These are phyloP conservation scores for Taiwanofungus camphoratus DNA, from an alignment of 1,284 basidiomycete species.

Conservation along the genomic window DNA sequence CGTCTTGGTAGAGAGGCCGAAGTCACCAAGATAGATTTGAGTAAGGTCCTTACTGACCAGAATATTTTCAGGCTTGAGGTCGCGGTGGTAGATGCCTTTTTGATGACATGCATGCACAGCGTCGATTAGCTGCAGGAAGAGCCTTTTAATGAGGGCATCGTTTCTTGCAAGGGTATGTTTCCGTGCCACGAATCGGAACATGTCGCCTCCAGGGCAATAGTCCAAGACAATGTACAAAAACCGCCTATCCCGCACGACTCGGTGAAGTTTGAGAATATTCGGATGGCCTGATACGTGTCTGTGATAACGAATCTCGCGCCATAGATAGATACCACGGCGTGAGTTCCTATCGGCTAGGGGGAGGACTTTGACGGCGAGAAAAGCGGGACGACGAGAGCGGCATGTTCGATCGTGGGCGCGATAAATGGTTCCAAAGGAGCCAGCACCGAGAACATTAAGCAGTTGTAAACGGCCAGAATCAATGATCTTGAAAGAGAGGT, in stretches of 20 bases:
- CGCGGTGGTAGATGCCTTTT: constrained; percentile 58
- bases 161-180: constrained; percentile 41
- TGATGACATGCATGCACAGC: constrained; percentile 55
- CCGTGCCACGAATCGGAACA: constrained; percentile 52
- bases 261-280: constrained; percentile 56
- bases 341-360: constrained; percentile 3
- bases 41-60: constrained; percentile 41
- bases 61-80: constrained; percentile 72
- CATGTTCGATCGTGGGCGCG: constrained; percentile 31
- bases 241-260: constrained; percentile 47
- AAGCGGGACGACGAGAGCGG: neutral
- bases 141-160: constrained; percentile 40
- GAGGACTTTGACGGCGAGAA: constrained; percentile 23
- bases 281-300: constrained; percentile 42
- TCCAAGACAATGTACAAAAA: constrained; percentile 59
- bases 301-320: constrained; percentile 40
- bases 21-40: constrained; percentile 53
- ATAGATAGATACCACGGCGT: constrained; percentile 1
- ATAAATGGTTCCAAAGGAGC: constrained; percentile 63
- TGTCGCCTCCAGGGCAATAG: constrained; percentile 56
- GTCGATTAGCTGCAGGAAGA: constrained; percentile 56
- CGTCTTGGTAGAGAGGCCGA: constrained; percentile 59
- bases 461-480: constrained; percentile 38
- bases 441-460: constrained; percentile 48
- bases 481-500: constrained; percentile 17